A percentile compares a stretch with the other conserved stretches of the same genome.
phyloP scores from a whole-genome alignment of 495 filamentous ascomycete genomes.

The Amphirosellinia nigrospora region DNA sequence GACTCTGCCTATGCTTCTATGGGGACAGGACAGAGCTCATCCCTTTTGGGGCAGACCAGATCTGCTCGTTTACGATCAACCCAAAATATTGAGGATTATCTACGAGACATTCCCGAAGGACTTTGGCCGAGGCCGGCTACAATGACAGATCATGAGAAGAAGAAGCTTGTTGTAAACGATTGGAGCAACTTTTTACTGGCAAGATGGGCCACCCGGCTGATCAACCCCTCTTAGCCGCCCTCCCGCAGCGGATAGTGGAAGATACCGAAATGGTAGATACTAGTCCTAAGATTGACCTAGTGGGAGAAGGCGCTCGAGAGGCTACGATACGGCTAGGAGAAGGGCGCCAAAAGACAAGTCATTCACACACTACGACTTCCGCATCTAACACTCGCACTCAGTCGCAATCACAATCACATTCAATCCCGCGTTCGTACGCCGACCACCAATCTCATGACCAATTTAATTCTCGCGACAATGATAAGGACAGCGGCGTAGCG shows the following conservation, averaged over 20 bases:
- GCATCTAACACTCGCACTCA: conserved; percentile 35
- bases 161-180: conserved; percentile 69
- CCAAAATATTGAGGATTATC: conserved; percentile 63
- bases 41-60: conserved; percentile 34
- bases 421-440: no score
- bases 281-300: conserved; percentile 31
- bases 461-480: conserved; percentile 48
- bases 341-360: conserved; percentile 37
- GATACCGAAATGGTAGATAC: conserved; percentile 59
- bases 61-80: conserved; percentile 43
- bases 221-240: conserved; percentile 39
- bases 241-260: conserved; percentile 57
- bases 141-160: conserved; percentile 71
- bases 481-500: conserved; percentile 46
- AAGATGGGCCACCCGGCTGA: conserved; percentile 52
- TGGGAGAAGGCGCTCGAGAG: conserved; percentile 43
- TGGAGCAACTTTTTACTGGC: conserved; percentile 83
- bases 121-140: conserved; percentile 57
- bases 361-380: conserved; percentile 40
- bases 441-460: conserved; percentile 51
- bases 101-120: conserved; percentile 66
- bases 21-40: conserved; percentile 59
- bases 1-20: conserved; percentile 81
- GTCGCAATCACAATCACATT: conserved; percentile 37
- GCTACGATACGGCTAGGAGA: conserved; percentile 45